Base-by-base conservation (phyloP, 768 basidiomycete species). In the Imleria badia region DNA sequence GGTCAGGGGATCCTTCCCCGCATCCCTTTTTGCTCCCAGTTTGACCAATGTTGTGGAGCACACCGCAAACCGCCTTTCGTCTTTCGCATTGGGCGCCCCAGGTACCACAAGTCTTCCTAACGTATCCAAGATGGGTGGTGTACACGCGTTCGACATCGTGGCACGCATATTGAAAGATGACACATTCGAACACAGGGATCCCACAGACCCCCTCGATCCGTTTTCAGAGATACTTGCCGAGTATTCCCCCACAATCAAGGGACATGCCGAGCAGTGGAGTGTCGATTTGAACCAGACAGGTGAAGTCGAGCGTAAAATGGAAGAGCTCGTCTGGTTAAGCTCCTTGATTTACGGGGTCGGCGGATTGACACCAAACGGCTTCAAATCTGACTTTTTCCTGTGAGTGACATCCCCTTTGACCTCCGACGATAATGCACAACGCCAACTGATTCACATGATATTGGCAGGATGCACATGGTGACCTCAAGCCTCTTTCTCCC, bases 281-380 rank as follows among this genome's bases (percentile, higher is more conserved):
- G 45, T 77, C 22, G 69, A 80, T 49, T 56, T 67, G 36, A 53
- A 56, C 33, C 55, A 72, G 51, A 58, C 73, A 40, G 57, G 71
- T 23, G 72, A 76, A 56, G 60, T 83, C 8, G 73, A 76, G n/a
- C 65, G 72, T n/a, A 88, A 86, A 66, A 73, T 85, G 22, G 83
- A 84, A 58, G 87, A 89, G 60, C 60, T 89, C 6, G 63, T 72
- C 4, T 89, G 85, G 82, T 68, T 77, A 19, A 76, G 73, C 40
- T 70, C 71, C 0, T 53, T 86, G 14, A 62, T 85, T 19, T 89
- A 83, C 56, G 83, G 76, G 2, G 71, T 83, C 19, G 78, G 76
- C 10, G 85, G 82, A 4, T 82, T 77, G 73, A 68, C 83, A 64
- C 75, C 77, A 33, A 79, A 77, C 0, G 82, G 87, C 53, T 54